Percentiles rank a stretch among this genome's conserved stretches.
Conservation (phyloP, 2,329 filamentous ascomycete species). For the Arthroderma sp. region DNA sequence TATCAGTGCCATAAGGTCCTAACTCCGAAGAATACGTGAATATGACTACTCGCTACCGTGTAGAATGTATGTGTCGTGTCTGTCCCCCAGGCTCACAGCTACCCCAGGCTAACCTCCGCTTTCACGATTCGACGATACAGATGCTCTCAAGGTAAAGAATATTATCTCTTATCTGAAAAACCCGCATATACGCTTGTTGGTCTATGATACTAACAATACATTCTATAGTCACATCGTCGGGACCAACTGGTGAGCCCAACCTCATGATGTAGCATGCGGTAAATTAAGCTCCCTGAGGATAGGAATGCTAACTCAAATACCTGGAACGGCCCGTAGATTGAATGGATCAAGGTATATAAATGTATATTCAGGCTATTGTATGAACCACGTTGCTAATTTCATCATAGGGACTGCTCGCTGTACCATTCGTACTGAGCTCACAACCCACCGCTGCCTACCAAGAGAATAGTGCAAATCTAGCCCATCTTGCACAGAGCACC, state of each 20-base stretch:
- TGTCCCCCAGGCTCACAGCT: not conserved
- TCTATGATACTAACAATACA: conserved; percentile 11
- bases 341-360: conserved; percentile 71
- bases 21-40: conserved; percentile 3
- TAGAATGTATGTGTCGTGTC: conserved; percentile 51
- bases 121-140: conserved; percentile 24
- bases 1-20: too few relatives aligned
- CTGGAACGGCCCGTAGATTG: conserved; percentile 35
- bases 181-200: not conserved
- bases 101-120: too few relatives aligned
- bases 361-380: not conserved
- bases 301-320: not conserved
- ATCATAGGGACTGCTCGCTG: conserved; percentile 58
- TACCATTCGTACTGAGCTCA: conserved; percentile 92
- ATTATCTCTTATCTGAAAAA: not conserved
- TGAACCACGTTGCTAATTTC: not conserved
- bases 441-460: conserved; percentile 83
- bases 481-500: conserved; percentile 63
- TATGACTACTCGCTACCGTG: conserved; percentile 40
- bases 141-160: conserved; percentile 47
- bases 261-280: too few relatives aligned
- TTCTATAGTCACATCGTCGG: conserved; percentile 68
- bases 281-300: not conserved
- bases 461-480: conserved; percentile 47
- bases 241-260: conserved; percentile 60